Evolutionary conservation across 1,284 basidiomycete genomes (phyloP).

Genomic region (Polyporus tsugae): DNA sequence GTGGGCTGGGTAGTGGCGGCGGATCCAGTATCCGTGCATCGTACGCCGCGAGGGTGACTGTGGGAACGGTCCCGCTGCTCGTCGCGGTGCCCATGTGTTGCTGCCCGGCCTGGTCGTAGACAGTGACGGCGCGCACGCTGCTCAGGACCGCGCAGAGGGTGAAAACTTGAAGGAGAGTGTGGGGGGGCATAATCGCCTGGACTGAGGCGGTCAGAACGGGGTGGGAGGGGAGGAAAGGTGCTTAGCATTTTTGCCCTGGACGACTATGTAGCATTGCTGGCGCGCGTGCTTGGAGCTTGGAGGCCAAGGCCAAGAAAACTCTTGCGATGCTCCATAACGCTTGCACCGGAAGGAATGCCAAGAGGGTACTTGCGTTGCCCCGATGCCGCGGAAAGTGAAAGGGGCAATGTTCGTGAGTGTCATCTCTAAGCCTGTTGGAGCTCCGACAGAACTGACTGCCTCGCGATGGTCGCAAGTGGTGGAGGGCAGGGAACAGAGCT

Average conservation of each 20-base stretch:
- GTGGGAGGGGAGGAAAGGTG: background rate
- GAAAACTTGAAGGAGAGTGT: slow-evolving; percentile 32
- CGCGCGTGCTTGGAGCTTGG: background rate
- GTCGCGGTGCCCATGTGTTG: slow-evolving; percentile 28
- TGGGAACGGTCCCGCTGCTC: slow-evolving; percentile 36
- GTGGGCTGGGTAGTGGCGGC: slow-evolving; percentile 31
- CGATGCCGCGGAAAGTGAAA: background rate
- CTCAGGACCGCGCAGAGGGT: slow-evolving; percentile 30
- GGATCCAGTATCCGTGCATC: slow-evolving; percentile 28
- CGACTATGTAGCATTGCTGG: background rate
- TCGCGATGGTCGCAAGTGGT: background rate
- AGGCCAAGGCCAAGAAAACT: slow-evolving; percentile 1
- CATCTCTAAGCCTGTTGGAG: background rate
- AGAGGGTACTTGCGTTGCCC: background rate
- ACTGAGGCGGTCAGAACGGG: background rate
- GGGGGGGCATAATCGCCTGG: slow-evolving; percentile 32
- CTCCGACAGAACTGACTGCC: background rate
- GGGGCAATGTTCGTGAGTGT: background rate
- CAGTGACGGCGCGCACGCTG: slow-evolving; percentile 36
- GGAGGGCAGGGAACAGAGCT: background rate
- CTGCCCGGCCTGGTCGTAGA: slow-evolving; percentile 39
- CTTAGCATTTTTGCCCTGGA: background rate
- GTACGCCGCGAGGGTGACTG: slow-evolving; percentile 42
- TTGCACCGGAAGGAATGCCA: background rate
- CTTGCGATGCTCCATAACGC: background rate